A percentile compares a stretch with the other conserved stretches of the same genome.
These are phyloP conservation scores for Dovyalis caffra DNA, from an alignment of 345 rosid genomes.

Conservation along the genomic window DNA sequence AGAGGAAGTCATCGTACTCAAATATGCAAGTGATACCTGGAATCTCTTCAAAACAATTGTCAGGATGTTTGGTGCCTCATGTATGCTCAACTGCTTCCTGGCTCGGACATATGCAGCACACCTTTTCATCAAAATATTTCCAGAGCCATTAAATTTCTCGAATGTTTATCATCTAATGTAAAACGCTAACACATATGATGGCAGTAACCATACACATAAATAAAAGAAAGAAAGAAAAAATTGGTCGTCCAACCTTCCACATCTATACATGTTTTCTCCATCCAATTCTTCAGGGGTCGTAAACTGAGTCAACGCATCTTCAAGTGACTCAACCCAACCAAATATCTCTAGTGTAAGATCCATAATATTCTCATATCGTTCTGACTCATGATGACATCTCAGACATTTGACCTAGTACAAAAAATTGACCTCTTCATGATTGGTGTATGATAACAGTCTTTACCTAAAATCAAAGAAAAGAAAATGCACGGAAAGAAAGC, in stretches of 20 bases:
- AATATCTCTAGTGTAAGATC: constrained; percentile 27
- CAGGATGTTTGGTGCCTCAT: constrained; percentile 91
- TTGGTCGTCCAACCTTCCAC: constrained; percentile 23
- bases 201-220: background rate
- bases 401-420: constrained; percentile 23
- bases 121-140: constrained; percentile 37
- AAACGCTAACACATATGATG: background rate
- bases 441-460: background rate
- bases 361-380: constrained; percentile 24
- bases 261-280: constrained; percentile 24
- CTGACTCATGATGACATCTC: constrained; percentile 19
- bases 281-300: constrained; percentile 26
- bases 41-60: constrained; percentile 95
- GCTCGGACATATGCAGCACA: constrained; percentile 88
- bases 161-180: background rate
- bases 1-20: background rate
- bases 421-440: background rate
- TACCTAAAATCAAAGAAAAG: background rate
- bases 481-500: constrained; percentile 3
- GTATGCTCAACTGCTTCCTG: constrained; percentile 77
- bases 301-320: constrained; percentile 24
- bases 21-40: constrained; percentile 53
- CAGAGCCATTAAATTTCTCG: constrained; percentile 1
- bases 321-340: constrained; percentile 25
- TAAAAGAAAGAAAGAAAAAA: background rate